Conservation (phyloP, 2,329 filamentous ascomycete species). For the Setomelanomma holmii region DNA sequence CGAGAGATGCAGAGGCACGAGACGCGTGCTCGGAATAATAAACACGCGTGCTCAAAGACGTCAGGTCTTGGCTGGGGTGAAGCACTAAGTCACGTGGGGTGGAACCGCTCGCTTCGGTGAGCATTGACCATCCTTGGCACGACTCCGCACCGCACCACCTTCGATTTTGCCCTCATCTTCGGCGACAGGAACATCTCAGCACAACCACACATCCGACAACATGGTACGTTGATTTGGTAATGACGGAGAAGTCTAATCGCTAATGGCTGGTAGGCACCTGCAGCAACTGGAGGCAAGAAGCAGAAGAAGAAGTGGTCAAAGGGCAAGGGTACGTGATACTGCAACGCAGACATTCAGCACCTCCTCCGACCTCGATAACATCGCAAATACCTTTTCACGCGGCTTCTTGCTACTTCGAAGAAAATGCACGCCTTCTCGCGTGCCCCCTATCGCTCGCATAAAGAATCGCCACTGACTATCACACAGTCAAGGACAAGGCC, state of each 20-base stretch:
- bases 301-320: constrained; percentile 84
- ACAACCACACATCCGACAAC: constrained; percentile 51
- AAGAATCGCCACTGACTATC: constrained; percentile 34
- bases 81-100: constrained; percentile 16
- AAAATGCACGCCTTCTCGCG: constrained; percentile 5
- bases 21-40: not conserved
- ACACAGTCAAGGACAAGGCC: constrained; percentile 99
- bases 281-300: constrained; percentile 75
- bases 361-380: constrained; percentile 6
- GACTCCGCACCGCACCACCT: constrained; percentile 30
- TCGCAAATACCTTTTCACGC: not conserved
- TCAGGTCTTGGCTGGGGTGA: not conserved
- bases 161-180: constrained; percentile 11
- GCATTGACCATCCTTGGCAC: constrained; percentile 25
- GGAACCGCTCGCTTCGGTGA: constrained; percentile 29
- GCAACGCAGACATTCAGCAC: constrained; percentile 24
- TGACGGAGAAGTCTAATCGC: not conserved
- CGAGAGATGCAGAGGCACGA: not conserved
- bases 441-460: constrained; percentile 8
- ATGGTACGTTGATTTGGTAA: constrained; percentile 43
- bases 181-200: constrained; percentile 33
- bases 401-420: not conserved
- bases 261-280: constrained; percentile 49
- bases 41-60: too few relatives aligned
- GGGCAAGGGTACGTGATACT: constrained; percentile 61